Conservation (phyloP, 345 rosid species). For the Linum lewisii region DNA sequence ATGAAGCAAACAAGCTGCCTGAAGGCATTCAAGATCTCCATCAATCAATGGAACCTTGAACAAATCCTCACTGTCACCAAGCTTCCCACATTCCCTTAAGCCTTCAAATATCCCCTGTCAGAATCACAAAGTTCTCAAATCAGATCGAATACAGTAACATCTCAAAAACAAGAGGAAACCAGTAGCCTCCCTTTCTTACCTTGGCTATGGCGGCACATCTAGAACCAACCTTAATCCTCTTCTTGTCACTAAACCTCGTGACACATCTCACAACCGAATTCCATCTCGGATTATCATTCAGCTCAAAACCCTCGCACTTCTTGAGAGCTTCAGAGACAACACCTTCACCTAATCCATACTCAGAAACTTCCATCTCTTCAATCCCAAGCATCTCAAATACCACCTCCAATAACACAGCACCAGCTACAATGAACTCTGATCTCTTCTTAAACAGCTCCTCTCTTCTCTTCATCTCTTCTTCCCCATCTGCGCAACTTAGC, state of each 20-base stretch:
- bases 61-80: conserved; percentile 17
- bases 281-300: conserved; percentile 56
- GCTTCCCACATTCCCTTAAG: conserved; percentile 35
- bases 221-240: conserved; percentile 38
- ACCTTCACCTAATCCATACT: conserved; percentile 57
- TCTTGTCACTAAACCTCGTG: conserved; percentile 36
- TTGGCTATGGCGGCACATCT: conserved; percentile 46
- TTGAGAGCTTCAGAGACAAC: conserved; percentile 48
- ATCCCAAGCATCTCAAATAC: conserved; percentile 50
- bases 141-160: background rate
- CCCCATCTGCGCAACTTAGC: conserved; percentile 39
- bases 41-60: conserved; percentile 24
- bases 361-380: conserved; percentile 61
- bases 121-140: conserved; percentile 9
- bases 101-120: conserved; percentile 52
- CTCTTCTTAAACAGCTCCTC: conserved; percentile 54
- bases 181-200: conserved; percentile 23
- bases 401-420: conserved; percentile 57
- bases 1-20: conserved; percentile 77
- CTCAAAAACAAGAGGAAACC: background rate
- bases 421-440: conserved; percentile 60
- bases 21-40: conserved; percentile 56
- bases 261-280: conserved; percentile 41
- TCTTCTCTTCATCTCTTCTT: conserved; percentile 29
- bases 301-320: conserved; percentile 32